Conservation (phyloP, 345 rosid species). For the Euphorbia tirucalli region DNA sequence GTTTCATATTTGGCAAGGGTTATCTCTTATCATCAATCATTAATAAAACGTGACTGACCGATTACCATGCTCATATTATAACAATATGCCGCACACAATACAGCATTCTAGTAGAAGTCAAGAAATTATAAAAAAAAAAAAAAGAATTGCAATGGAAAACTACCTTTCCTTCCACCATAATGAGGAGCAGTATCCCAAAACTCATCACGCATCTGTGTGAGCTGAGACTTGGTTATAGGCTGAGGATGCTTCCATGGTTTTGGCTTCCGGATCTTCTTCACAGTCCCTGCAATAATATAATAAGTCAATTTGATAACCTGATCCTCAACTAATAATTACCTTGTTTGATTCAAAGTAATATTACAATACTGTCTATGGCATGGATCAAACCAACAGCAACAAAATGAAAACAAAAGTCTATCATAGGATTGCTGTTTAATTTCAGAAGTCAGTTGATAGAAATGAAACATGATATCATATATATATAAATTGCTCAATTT, state of each 20-base stretch:
- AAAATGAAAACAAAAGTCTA: not conserved
- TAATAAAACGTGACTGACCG: not conserved
- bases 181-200: slow-evolving; percentile 99
- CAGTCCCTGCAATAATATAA: slow-evolving; percentile 37
- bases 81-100: not conserved
- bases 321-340: not conserved
- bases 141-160: not conserved
- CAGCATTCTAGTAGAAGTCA: not conserved
- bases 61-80: not conserved
- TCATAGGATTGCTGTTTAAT: not conserved
- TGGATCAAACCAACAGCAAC: not conserved
- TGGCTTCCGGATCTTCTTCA: slow-evolving; percentile 79
- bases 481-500: not conserved
- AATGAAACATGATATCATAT: not conserved
- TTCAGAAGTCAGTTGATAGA: not conserved
- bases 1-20: not conserved
- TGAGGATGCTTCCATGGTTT: slow-evolving; percentile 87
- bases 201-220: slow-evolving; percentile 76
- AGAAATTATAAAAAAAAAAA: not conserved
- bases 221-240: slow-evolving; percentile 68
- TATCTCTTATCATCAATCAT: slow-evolving; percentile 1
- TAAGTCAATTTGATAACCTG: not conserved
- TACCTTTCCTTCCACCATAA: slow-evolving; percentile 86
- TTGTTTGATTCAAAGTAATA: not conserved
- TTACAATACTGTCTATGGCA: not conserved